Evolutionary conservation across 2,329 filamentous ascomycete species (phyloP), one percentile per base, ranked within the genome.

Genomic region (Lachnellula hyalina): DNA sequence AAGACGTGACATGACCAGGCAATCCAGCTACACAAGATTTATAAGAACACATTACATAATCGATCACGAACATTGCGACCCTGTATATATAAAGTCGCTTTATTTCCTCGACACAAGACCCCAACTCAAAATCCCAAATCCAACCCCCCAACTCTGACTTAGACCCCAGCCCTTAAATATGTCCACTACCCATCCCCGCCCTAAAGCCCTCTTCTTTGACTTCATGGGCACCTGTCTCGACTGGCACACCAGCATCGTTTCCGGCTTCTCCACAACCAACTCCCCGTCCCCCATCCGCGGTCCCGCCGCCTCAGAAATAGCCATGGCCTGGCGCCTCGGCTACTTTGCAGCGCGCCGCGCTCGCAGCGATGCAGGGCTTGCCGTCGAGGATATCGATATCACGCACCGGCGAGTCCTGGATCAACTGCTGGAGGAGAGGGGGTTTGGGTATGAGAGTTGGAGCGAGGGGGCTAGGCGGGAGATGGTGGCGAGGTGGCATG

Each of bases 211-310:
- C 42, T 75, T 81, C 59, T 82, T 81, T 66, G 77, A 82, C 67
- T 77, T 82, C 62, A 82, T 82, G 78, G 78, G 80, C 23, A 82
- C 79, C 25, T 82, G 78, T 58, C 75, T 79, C 3, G 73, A 83
- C 64, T 82, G 77, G 79, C 77, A 81, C 56, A 66, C 63, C 47
- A 70, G 70, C 38, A 68, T 74, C 9, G 58, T 71, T n/a, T 28
- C 63, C 17, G 63, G 40, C 40, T 42, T 42, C 40, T 11, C 14
- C 40, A 4, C 11, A 17, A 9, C 19, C 15, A 5, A 2, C 14
- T 21, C 40, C 17, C 3, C 40, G 14, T 42, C 40, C 9, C 40
- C 40, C 4, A n/a, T 42, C 40, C 1, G 11, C 14, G 40, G 40
- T 8, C 36, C 42, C 2, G 28, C 14, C 12, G 42, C 45, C 8